Evolutionary conservation across 257 asterid genomes (phyloP).

Genomic region (Capsicum baccatum): DNA sequence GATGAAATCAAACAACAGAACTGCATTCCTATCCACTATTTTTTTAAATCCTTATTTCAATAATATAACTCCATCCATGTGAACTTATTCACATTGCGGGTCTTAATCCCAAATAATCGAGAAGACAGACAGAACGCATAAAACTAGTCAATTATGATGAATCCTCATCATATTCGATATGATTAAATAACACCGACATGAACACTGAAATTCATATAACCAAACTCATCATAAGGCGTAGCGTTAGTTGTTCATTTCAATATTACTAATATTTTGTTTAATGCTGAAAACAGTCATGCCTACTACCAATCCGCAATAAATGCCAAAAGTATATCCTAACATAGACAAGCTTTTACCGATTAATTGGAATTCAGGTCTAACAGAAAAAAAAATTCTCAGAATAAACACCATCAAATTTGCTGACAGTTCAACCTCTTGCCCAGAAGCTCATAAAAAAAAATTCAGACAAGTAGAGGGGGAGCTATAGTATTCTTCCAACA

Average conservation of each 20-base stretch:
- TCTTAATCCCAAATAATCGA: background rate
- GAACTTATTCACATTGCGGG: background rate
- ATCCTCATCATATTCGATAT: background rate
- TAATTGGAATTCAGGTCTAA: background rate
- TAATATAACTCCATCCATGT: background rate
- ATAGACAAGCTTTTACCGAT: background rate
- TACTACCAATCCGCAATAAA: conserved; percentile 12
- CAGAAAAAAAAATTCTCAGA: no score
- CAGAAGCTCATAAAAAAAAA: background rate
- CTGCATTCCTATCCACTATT: background rate
- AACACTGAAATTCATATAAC: background rate
- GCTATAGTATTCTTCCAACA: background rate
- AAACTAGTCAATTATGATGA: background rate
- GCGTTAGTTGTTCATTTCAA: background rate
- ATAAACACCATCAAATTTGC: background rate
- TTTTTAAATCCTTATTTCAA: background rate
- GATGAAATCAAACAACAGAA: background rate
- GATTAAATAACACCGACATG: background rate
- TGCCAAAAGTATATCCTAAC: background rate
- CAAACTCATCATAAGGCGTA: background rate
- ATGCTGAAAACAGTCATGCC: background rate
- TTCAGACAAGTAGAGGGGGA: background rate
- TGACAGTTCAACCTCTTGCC: background rate
- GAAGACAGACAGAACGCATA: background rate
- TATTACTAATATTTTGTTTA: background rate